phyloP scores from a whole-genome alignment of 805 yeast genomes.

The Lachancea lanzarotensis region DNA sequence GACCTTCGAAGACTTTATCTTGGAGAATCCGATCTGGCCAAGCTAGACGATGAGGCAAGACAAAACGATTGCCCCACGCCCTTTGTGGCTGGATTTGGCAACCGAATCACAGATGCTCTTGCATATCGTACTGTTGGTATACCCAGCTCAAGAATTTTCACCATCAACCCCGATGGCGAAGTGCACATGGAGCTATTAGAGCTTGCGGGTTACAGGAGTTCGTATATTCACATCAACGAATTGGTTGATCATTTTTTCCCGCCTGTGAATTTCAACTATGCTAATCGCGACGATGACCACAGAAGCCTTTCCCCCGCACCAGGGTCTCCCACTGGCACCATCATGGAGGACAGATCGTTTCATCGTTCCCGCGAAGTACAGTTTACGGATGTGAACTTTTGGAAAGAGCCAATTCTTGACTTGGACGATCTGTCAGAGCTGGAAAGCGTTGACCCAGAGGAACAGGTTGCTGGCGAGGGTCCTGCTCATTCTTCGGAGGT shows the following conservation, averaged over 20 bases:
- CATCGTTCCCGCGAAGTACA: slow-evolving; percentile 31
- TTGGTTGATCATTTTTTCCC: slow-evolving; percentile 97
- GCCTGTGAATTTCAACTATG: slow-evolving; percentile 44
- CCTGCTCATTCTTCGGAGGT: slow-evolving; percentile 8
- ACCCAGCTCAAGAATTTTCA: slow-evolving; percentile 89
- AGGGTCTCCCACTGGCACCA: slow-evolving; percentile 23
- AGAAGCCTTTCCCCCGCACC: slow-evolving; percentile 29
- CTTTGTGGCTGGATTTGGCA: slow-evolving; percentile 96
- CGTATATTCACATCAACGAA: slow-evolving; percentile 85
- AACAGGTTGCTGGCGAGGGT: slow-evolving; percentile 21
- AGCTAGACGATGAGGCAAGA: slow-evolving; percentile 11
- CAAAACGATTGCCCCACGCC: slow-evolving; percentile 57
- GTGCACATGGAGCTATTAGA: slow-evolving; percentile 96
- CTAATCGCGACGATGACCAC: slow-evolving; percentile 29
- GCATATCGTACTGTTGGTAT: slow-evolving; percentile 90
- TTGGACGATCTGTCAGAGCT: slow-evolving; percentile 53
- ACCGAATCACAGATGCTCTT: slow-evolving; percentile 91
- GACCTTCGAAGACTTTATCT: slow-evolving; percentile 72
- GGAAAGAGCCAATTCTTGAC: slow-evolving; percentile 78
- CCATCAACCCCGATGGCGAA: slow-evolving; percentile 93
- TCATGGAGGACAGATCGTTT: slow-evolving; percentile 33
- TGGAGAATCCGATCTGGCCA: slow-evolving; percentile 10
- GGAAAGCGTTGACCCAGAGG: slow-evolving; percentile 29
- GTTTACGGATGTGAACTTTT: slow-evolving; percentile 81
- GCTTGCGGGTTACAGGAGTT: slow-evolving; percentile 83